A percentile compares a stretch with the other conserved stretches of the same genome.
phyloP scores from a whole-genome alignment of 768 basidiomycete genomes.

The Kondoa malvinella region DNA sequence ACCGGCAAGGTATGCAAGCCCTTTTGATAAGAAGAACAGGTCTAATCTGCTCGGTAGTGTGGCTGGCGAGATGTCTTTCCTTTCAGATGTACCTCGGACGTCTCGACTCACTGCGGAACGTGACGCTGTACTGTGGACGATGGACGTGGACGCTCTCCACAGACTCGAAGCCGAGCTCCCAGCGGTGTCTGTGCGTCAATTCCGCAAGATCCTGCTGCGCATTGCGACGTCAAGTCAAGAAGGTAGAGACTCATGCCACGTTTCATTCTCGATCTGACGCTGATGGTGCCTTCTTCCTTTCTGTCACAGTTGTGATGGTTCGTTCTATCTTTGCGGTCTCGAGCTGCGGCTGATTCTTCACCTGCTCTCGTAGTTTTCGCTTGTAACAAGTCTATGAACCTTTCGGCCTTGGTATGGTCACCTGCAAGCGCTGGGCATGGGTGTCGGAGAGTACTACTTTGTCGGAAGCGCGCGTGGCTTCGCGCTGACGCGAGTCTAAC shows the following conservation, averaged over 20 bases:
- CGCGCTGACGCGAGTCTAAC: too few species aligned
- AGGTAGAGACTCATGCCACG: slow-evolving; percentile 3
- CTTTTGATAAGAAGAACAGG: background rate
- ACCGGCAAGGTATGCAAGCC: slow-evolving; percentile 5
- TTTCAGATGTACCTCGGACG: slow-evolving; percentile 63
- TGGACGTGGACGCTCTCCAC: slow-evolving; percentile 45
- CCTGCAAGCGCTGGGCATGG: too few species aligned
- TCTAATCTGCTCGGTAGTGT: slow-evolving; percentile 40
- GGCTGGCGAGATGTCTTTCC: slow-evolving; percentile 73
- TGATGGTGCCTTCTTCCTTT: slow-evolving; percentile 18
- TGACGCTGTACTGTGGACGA: slow-evolving; percentile 61
- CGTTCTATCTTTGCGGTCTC: background rate
- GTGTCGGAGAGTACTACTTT: too few species aligned
- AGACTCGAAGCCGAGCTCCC: slow-evolving; percentile 53
- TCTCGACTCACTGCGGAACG: slow-evolving; percentile 70
- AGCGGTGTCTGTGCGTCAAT: slow-evolving; percentile 10
- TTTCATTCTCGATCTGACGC: slow-evolving; percentile 11
- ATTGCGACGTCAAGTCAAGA: slow-evolving; percentile 1
- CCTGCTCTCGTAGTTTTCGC: background rate
- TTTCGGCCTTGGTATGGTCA: background rate
- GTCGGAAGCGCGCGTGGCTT: too few species aligned
- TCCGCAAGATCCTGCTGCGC: slow-evolving; percentile 6
- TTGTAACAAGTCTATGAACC: background rate
- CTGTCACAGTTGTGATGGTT: background rate
- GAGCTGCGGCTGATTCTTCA: background rate